Conservation (phyloP, 139 green algal species). For the Closterium sp. region DNA sequence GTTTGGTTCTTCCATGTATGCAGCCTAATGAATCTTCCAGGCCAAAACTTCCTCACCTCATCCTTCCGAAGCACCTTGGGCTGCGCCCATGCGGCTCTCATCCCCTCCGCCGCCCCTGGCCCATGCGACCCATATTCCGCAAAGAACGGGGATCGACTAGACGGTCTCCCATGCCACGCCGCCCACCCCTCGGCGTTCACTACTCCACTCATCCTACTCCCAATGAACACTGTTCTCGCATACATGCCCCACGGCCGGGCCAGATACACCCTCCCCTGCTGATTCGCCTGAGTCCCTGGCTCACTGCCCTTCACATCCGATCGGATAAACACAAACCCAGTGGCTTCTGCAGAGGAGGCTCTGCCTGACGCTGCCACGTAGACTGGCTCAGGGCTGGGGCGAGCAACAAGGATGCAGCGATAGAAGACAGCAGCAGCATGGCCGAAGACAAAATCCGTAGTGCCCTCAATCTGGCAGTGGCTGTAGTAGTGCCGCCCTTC, state of each 20-base stretch:
- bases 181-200: background rate
- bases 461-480: background rate
- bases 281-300: background rate
- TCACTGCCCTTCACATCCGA: background rate
- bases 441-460: background rate
- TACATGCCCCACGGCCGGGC: background rate
- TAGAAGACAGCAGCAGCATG: background rate
- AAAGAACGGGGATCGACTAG: background rate
- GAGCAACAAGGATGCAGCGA: background rate
- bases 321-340: background rate
- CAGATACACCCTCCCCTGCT: background rate
- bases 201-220: background rate
- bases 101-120: background rate
- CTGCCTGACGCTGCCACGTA: background rate
- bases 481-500: background rate
- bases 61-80: background rate
- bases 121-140: background rate
- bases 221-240: background rate
- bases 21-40: background rate
- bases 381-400: background rate
- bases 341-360: background rate
- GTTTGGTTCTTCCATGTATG: background rate
- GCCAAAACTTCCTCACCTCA: background rate
- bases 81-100: background rate
- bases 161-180: background rate